Evolutionary conservation across 345 rosid species (phyloP), one percentile per base, ranked within the genome.

Genomic region (Brassica carinata): DNA sequence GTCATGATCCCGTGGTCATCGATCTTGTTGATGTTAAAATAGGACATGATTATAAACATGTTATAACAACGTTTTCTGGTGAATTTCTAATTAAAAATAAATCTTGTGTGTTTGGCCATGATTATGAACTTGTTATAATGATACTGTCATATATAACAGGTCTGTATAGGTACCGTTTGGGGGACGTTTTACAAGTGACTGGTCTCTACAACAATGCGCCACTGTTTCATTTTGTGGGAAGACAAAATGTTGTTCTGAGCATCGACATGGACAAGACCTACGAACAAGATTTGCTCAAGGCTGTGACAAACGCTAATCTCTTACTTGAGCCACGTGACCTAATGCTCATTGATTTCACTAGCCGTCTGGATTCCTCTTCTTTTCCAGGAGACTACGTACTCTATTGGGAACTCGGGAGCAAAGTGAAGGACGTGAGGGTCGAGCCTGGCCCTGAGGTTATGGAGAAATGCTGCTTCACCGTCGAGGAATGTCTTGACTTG

Each of bases 261-360:
- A 57, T 57, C 27, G 63, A 57, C 63, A 17, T 57, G 63, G 63
- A 57, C 27, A 57, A 57, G 63, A 57, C 63, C 23, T 57, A 57
- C 63, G 63, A 57, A 57, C 11, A 57, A 18, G 63, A 57, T 57
- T 27, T 57, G 10, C 11, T 57, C 63, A 57, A 57, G 27, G 27
- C 27, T 18, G 27, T 53, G 59, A 17, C 59, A 53, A 53, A 53
- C 8, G 59, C 59, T 1, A 53, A 15, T 19, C 59, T 53, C 18
- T 5, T 53, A n/a, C 59, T 53, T 15, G 19, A 53, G 59, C 59
- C 59, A 53, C 59, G 15, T 53, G 59, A 17, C 27, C 26, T 57
- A 57, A 57, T 57, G 63, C 63, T 57, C 9, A 8, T 18, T 3
- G 27, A 57, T 57, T 57, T 57, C 63, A 57, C 29, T 57, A 57